phyloP scores from a whole-genome alignment of 805 yeast species.

The Starmerella powellii region DNA sequence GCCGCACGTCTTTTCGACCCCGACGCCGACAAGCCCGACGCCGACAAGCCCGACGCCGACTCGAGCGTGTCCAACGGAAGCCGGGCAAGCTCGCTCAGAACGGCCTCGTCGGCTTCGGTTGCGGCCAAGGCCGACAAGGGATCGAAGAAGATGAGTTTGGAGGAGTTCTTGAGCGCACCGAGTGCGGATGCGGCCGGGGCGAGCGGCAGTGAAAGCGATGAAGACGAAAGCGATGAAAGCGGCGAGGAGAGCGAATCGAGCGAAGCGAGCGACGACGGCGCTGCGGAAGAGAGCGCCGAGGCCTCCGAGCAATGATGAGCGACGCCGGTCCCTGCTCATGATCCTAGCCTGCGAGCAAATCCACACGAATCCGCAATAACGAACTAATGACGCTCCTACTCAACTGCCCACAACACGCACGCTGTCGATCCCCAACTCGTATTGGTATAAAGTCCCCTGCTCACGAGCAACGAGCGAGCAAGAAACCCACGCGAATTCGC shows the following conservation, averaged over 20 bases:
- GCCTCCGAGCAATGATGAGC: too few species aligned
- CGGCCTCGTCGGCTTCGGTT: neutral
- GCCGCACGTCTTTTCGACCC: neutral
- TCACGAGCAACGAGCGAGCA: too few species aligned
- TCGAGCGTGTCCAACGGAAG: neutral
- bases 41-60: neutral
- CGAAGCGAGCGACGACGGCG: constrained; percentile 27
- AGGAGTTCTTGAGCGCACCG: constrained; percentile 57
- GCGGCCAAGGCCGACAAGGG: neutral
- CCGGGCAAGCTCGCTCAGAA: neutral
- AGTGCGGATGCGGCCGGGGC: too few species aligned
- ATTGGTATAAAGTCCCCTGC: too few species aligned
- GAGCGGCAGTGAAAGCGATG: constrained; percentile 20
- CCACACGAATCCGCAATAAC: too few species aligned
- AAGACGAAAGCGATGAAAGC: constrained; percentile 13
- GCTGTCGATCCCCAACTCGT: too few species aligned
- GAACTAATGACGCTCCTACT: too few species aligned
- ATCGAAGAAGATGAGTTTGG: constrained; percentile 49
- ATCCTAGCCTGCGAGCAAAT: too few species aligned
- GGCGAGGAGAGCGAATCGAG: constrained; percentile 27
- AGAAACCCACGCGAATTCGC: too few species aligned
- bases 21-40: too few species aligned
- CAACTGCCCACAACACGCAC: too few species aligned
- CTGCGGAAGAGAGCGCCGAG: constrained; percentile 25
- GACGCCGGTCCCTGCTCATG: too few species aligned